Evolutionary conservation across 179 eudicot genomes (phyloP).

Genomic region (Sideroxylon spinosum): DNA sequence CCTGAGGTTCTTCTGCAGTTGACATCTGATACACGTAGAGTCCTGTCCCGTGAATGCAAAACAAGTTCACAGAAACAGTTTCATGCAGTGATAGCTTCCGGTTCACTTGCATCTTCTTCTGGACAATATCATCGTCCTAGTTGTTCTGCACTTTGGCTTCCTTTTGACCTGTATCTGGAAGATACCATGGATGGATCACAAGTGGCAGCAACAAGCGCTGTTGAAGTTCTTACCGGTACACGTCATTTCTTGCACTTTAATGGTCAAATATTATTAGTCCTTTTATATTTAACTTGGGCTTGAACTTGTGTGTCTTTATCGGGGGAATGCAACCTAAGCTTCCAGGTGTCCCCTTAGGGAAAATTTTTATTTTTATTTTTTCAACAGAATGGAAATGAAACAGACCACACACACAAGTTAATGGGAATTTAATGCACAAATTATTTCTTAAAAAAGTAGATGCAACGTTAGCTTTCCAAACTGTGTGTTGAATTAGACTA

Average conservation of each 20-base stretch:
- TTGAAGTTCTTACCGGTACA: constrained; percentile 76
- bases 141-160: constrained; percentile 75
- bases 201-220: constrained; percentile 73
- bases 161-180: constrained; percentile 80
- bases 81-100: constrained; percentile 44
- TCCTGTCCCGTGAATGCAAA: constrained; percentile 42
- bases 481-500: background rate
- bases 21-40: constrained; percentile 33
- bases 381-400: no score
- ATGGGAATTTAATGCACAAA: no score
- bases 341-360: no score
- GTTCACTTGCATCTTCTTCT: constrained; percentile 52
- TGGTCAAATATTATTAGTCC: background rate
- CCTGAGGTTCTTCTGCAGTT: constrained; percentile 56
- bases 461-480: background rate
- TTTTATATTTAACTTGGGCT: no score
- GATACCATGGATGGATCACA: constrained; percentile 78
- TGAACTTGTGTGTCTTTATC: no score
- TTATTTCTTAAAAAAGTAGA: background rate
- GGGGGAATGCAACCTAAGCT: no score
- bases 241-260: background rate
- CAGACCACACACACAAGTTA: no score
- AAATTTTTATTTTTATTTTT: no score
- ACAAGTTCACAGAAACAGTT: constrained; percentile 35
- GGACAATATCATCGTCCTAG: constrained; percentile 47